These are phyloP conservation scores for Kickxella alabastrina DNA, from an alignment of 192 early-diverging fungal species.

Conservation along the genomic window DNA sequence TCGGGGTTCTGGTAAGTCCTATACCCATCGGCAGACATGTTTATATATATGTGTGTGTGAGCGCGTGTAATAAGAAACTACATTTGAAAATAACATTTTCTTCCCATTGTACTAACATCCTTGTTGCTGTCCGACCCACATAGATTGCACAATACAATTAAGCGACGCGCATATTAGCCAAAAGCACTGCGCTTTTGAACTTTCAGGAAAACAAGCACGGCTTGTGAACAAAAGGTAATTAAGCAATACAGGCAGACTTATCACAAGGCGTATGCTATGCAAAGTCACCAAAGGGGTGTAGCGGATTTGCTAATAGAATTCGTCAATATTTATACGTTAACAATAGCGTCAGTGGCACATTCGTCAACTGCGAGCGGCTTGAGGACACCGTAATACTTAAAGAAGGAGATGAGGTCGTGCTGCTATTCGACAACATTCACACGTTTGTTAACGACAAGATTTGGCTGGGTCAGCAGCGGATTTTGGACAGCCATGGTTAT, in stretches of 20 bases:
- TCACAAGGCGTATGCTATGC: not conserved
- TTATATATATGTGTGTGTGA: not conserved
- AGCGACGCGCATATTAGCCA: conserved; percentile 36
- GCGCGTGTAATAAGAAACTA: too few species aligned
- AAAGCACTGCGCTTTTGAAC: conserved; percentile 25
- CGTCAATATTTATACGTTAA: too few species aligned
- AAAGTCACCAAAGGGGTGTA: not conserved
- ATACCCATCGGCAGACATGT: not conserved
- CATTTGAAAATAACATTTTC: too few species aligned
- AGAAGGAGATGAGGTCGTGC: conserved; percentile 30
- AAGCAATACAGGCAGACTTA: not conserved
- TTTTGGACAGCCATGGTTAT: conserved; percentile 23
- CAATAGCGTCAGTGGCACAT: conserved; percentile 37
- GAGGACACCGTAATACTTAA: conserved; percentile 10
- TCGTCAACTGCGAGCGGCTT: conserved; percentile 25
- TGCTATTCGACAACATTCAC: conserved; percentile 30
- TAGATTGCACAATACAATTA: conserved; percentile 21
- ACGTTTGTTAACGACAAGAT: not conserved
- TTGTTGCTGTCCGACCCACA: too few species aligned
- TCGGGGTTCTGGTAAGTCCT: conserved; percentile 20
- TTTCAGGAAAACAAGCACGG: conserved; percentile 4
- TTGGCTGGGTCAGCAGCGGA: conserved; percentile 21
- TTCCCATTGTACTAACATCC: too few species aligned
- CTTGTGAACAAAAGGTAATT: conserved; percentile 19
- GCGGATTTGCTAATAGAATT: not conserved